Percentiles rank a stretch among this genome's conserved stretches.
Conservation (phyloP, 1,284 basidiomycete genomes). For the Volvariella volvacea region DNA sequence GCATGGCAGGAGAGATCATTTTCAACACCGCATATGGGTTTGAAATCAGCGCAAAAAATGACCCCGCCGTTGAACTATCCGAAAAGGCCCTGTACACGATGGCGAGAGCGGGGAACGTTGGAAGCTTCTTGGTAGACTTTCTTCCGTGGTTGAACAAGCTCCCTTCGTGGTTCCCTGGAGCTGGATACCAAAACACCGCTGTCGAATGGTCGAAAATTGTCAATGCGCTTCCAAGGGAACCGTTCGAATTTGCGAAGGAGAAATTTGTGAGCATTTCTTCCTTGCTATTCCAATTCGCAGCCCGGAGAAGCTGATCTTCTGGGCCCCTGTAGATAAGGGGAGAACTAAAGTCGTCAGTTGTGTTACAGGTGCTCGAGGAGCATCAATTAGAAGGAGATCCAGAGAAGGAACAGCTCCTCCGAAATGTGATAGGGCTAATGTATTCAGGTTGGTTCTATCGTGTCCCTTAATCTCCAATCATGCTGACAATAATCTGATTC, state of each 20-base stretch:
- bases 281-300: no score
- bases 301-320: no score
- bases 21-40: not conserved
- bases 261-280: not conserved
- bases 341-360: no score
- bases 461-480: no score
- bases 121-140: not conserved
- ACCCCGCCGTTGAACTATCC: not conserved
- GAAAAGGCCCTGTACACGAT: not conserved
- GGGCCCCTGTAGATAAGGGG: no score
- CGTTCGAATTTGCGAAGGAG: constrained; percentile 5
- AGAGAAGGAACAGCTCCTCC: no score
- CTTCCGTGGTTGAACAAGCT: not conserved
- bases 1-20: not conserved
- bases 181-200: not conserved
- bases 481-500: no score
- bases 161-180: constrained; percentile 2
- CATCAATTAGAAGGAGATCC: no score
- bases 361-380: no score
- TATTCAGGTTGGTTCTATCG: no score
- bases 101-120: not conserved
- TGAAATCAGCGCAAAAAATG: not conserved
- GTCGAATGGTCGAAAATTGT: not conserved
- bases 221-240: not conserved
- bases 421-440: no score